phyloP scores from a whole-genome alignment of 2,329 filamentous ascomycete species.

The Colletotrichum lentis region DNA sequence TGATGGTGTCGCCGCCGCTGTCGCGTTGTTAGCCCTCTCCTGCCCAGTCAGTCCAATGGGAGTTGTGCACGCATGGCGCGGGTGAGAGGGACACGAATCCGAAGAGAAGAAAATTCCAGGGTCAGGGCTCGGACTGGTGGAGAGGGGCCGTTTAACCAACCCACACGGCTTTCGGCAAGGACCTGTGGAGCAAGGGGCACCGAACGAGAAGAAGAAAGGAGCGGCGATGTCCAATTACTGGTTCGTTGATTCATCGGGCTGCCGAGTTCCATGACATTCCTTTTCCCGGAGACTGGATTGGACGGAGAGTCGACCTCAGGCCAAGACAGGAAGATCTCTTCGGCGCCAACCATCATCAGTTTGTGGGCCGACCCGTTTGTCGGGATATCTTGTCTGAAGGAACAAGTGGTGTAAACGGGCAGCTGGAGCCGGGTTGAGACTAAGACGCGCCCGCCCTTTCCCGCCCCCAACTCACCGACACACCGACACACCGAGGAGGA shows the following conservation, averaged over 20 bases:
- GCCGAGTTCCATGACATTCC: constrained; percentile 27
- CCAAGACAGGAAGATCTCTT: constrained; percentile 11
- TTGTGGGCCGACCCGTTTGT: background rate
- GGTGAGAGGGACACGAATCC: constrained; percentile 3
- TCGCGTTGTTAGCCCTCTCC: constrained; percentile 33
- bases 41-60: constrained; percentile 18
- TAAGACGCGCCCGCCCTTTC: constrained; percentile 8
- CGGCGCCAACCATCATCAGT: background rate
- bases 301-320: constrained; percentile 1
- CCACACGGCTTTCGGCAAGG: constrained; percentile 34
- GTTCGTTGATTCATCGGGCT: constrained; percentile 26
- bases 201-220: constrained; percentile 10
- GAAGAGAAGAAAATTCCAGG: constrained; percentile 24
- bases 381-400: constrained; percentile 21
- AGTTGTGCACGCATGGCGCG: constrained; percentile 2
- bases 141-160: constrained; percentile 35
- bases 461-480: constrained; percentile 6
- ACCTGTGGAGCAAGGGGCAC: constrained; percentile 11
- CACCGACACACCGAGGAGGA: constrained; percentile 22
- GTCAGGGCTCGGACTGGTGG: constrained; percentile 28
- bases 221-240: constrained; percentile 16
- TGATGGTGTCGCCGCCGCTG: constrained; percentile 34
- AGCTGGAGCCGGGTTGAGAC: constrained; percentile 23
- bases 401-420: constrained; percentile 31
- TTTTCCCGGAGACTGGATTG: constrained; percentile 12